Evolutionary conservation across 495 filamentous ascomycete species (phyloP), one percentile per base, ranked within the genome.

Genomic region (Penicillium samsonianum): DNA sequence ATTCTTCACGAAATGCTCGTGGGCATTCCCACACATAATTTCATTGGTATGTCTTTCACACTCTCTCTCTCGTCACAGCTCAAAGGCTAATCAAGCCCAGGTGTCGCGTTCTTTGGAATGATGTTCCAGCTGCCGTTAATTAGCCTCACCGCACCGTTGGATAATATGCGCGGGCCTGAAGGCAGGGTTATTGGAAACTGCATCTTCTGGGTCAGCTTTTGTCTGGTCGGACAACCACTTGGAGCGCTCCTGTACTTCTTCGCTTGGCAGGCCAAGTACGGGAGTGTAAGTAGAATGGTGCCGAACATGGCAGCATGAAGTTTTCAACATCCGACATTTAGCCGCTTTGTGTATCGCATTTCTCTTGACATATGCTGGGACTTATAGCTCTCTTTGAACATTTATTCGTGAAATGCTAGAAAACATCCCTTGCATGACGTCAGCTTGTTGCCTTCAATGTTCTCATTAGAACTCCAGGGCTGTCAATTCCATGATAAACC

Each of bases 221-320:
- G 91, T 58, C 80, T 98, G 16, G 85, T 98, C 0, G 94, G 94
- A 0, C 94, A 98, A 79, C 94, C 94, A 11, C 77, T 97, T 37
- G 93, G 90, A 0, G 91, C 90, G 2, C 69, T 98, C 33, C 68
- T 94, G 59, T 98, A 98, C 70, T 98, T 96, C 71, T 97, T 96
- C 68, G 94, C 92, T 14, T 98, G 94, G 94, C 93, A 97, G 71
- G 92, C 91, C 19, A 98, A 98, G 74, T 96, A 96, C 68, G 94
- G 94, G 19, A 92, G 85, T 63, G 82, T 84, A 23, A 84, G 80
- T 57, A 73, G 72, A 35, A 67, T 68, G 54, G 17, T 46, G 3
- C 25, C 52, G 9, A 35, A 33, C 9, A 10, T 17, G 43, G 14
- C 22, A 28, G 22, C 31, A 17, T 45, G 33, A 45, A 4, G 9